A percentile compares a stretch with the other conserved stretches of the same genome.
These are phyloP conservation scores for Carallia brachiata DNA, from an alignment of 345 rosid genomes.

Conservation along the genomic window DNA sequence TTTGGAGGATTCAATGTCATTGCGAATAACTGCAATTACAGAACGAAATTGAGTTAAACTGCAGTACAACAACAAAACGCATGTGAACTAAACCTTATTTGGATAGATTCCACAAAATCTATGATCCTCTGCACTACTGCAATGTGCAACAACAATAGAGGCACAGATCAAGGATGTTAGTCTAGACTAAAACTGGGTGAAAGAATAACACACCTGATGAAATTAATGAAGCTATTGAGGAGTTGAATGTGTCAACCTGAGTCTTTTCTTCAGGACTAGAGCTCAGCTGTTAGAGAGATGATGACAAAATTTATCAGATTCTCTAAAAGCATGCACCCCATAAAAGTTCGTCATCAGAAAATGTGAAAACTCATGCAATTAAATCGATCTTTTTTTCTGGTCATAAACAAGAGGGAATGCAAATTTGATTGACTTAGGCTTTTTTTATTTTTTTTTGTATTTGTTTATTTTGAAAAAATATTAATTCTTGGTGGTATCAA, in stretches of 20 bases:
- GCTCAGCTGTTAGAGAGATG: constrained; percentile 54
- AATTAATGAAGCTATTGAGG: constrained; percentile 70
- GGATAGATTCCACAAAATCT: too few species aligned
- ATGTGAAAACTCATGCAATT: too few species aligned
- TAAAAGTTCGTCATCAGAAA: not conserved
- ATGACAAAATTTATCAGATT: constrained; percentile 16
- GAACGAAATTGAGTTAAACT: too few species aligned
- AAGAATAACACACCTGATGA: constrained; percentile 58
- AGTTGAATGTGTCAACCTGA: constrained; percentile 67
- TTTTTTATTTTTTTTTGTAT: too few species aligned
- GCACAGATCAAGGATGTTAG: not conserved
- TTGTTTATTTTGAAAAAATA: too few species aligned
- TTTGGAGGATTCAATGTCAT: constrained; percentile 76
- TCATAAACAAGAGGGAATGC: too few species aligned
- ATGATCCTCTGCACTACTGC: not conserved
- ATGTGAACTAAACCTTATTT: too few species aligned
- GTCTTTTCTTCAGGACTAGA: constrained; percentile 61
- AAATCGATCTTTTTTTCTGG: too few species aligned
- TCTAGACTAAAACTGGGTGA: not conserved
- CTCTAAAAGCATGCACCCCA: not conserved
- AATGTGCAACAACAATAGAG: not conserved
- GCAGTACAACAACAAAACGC: too few species aligned
- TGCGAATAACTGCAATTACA: constrained; percentile 50
- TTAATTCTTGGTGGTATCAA: not conserved
- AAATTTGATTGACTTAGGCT: too few species aligned